Conservation (phyloP, 768 basidiomycete genomes). For the Panaeolus papilionaceus region DNA sequence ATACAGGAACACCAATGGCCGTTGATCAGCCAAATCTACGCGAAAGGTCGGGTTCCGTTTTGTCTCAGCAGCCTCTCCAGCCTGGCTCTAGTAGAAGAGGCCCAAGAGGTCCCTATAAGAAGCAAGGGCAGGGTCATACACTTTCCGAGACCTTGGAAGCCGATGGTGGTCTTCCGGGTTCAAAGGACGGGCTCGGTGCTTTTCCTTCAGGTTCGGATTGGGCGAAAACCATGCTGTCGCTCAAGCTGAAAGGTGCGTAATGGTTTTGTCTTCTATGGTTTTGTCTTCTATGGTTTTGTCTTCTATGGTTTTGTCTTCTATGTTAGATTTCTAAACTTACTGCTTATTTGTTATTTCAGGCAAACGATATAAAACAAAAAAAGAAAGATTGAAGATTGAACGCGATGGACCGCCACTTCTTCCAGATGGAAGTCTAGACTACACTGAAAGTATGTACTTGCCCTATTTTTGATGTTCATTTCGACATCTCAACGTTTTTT, state of each 20-base stretch:
- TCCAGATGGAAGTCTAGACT: conserved; percentile 83
- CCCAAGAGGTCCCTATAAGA: conserved; percentile 59
- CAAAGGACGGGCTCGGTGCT: conserved; percentile 74
- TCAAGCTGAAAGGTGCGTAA: conserved; percentile 74
- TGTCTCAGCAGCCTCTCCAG: conserved; percentile 46
- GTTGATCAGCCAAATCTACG: conserved; percentile 45
- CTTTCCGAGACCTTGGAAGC: conserved; percentile 61
- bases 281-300: too few relatives aligned
- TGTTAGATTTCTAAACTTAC: background rate
- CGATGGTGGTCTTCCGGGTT: conserved; percentile 77
- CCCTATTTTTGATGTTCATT: conserved; percentile 2
- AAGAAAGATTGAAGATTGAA: conserved; percentile 78
- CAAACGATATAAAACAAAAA: conserved; percentile 82
- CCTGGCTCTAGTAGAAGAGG: conserved; percentile 43
- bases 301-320: background rate
- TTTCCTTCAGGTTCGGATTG: conserved; percentile 76
- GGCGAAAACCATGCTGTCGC: conserved; percentile 73
- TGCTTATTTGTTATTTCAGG: conserved; percentile 44
- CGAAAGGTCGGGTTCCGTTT: conserved; percentile 54
- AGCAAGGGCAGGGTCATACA: conserved; percentile 30
- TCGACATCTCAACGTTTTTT: conserved; percentile 19
- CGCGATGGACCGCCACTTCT: conserved; percentile 74
- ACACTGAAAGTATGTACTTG: conserved; percentile 63
- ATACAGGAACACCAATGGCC: conserved; percentile 48
- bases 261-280: background rate